A percentile compares a stretch with the other conserved stretches of the same genome.
Conservation (phyloP, 208 protist genomes). For the Trichomonas tenax region DNA sequence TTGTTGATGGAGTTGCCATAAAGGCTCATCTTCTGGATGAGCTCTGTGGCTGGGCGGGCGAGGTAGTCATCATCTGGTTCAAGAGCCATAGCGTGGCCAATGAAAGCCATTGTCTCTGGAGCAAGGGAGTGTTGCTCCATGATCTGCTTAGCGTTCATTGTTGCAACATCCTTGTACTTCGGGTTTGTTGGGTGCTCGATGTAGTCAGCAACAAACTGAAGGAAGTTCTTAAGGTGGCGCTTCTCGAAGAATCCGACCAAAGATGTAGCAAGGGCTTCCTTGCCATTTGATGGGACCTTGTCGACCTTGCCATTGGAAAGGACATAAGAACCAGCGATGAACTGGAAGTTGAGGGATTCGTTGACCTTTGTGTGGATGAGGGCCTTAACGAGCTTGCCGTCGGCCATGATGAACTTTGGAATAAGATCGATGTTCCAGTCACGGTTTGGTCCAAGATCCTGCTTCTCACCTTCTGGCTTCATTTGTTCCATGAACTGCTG, state of each 20-base stretch:
- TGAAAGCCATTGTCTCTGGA: conserved; percentile 78
- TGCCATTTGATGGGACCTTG: conserved; percentile 85
- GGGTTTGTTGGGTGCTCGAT: background rate
- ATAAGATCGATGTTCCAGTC: conserved; percentile 97
- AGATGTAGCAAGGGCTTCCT: conserved; percentile 76
- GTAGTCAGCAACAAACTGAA: conserved; percentile 18
- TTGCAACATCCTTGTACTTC: conserved; percentile 14
- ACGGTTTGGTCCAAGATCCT: conserved; percentile 48
- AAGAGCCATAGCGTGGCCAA: conserved; percentile 81
- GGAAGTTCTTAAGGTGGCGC: conserved; percentile 33
- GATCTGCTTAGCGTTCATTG: conserved; percentile 67
- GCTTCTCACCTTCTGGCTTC: background rate
- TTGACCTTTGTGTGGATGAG: conserved; percentile 84
- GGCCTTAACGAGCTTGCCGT: conserved; percentile 33
- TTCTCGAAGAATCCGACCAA: conserved; percentile 96
- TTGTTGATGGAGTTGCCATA: conserved; percentile 77
- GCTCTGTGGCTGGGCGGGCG: conserved; percentile 65
- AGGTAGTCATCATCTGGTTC: conserved; percentile 71
- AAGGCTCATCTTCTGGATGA: conserved; percentile 74
- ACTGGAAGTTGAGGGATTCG: conserved; percentile 96
- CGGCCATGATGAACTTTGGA: conserved; percentile 94
- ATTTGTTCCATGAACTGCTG: conserved; percentile 85
- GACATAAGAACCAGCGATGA: conserved; percentile 87
- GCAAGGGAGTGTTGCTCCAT: conserved; percentile 81
- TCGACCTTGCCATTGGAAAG: conserved; percentile 70